These are phyloP conservation scores for Aspergillus persii DNA, from an alignment of 2,329 filamentous ascomycete genomes.

Conservation along the genomic window DNA sequence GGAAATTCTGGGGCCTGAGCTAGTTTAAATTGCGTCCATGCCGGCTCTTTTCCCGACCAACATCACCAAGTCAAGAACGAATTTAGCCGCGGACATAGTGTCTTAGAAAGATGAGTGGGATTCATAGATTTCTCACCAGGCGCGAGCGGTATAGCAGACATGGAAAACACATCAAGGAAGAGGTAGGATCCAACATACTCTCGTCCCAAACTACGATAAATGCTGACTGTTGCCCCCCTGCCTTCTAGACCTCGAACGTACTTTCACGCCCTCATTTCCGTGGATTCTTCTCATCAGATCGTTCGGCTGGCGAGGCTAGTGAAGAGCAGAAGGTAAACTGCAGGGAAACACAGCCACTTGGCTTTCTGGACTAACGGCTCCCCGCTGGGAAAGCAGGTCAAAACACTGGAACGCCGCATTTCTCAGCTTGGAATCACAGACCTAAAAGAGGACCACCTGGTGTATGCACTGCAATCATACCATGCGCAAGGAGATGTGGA, in stretches of 20 bases:
- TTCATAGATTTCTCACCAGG: slow-evolving; percentile 42
- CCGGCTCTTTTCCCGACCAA: slow-evolving; percentile 12
- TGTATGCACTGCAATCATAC: slow-evolving; percentile 60
- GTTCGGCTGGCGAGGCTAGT: slow-evolving; percentile 18
- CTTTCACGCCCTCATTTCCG: slow-evolving; percentile 28
- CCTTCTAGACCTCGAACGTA: slow-evolving; percentile 20
- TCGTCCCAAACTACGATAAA: not conserved
- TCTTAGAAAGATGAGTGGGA: slow-evolving; percentile 36
- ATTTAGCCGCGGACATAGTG: slow-evolving; percentile 2
- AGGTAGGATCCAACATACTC: slow-evolving; percentile 19
- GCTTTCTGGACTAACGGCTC: not conserved
- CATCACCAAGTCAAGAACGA: not conserved
- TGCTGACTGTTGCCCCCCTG: not conserved
- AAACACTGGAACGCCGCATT: slow-evolving; percentile 53
- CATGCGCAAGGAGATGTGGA: slow-evolving; percentile 69
- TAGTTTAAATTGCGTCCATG: slow-evolving; percentile 24
- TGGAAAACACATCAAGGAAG: slow-evolving; percentile 33
- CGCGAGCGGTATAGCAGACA: slow-evolving; percentile 34
- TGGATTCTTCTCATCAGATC: slow-evolving; percentile 33
- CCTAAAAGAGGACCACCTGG: slow-evolving; percentile 61
- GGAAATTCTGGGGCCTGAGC: slow-evolving; percentile 29
- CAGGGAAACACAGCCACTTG: not conserved
- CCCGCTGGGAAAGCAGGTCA: slow-evolving; percentile 42
- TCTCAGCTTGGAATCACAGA: slow-evolving; percentile 53
- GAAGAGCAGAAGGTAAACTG: slow-evolving; percentile 33